Conservation (phyloP, 2,329 filamentous ascomycete species). For the Fusarium sp. region DNA sequence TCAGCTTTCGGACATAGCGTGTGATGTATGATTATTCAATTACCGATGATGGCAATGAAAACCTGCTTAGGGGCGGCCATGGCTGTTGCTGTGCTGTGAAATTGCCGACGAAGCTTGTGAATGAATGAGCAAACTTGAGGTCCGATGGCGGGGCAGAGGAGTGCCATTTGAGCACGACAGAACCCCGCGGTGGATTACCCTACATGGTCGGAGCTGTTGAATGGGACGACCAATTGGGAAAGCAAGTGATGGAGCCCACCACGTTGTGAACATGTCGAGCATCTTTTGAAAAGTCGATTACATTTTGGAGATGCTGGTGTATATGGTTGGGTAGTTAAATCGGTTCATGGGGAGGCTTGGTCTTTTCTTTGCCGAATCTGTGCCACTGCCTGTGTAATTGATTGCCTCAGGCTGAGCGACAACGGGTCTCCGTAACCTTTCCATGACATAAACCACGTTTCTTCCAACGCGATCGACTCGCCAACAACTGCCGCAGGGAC, state of each 20-base stretch:
- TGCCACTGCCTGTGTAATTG: slow-evolving; percentile 13
- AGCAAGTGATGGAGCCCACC: slow-evolving; percentile 29
- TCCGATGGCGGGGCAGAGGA: slow-evolving; percentile 56
- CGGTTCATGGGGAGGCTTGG: neutral
- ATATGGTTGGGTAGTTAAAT: neutral
- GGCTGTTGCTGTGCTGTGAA: slow-evolving; percentile 37
- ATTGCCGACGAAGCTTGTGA: slow-evolving; percentile 41
- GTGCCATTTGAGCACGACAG: slow-evolving; percentile 40
- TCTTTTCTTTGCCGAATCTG: neutral
- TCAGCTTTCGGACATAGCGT: slow-evolving; percentile 27
- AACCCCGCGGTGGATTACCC: slow-evolving; percentile 50
- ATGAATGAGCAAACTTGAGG: slow-evolving; percentile 47
- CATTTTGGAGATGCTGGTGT: neutral
- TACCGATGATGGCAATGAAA: slow-evolving; percentile 69
- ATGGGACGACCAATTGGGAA: slow-evolving; percentile 32
- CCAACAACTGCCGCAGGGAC: slow-evolving; percentile 1
- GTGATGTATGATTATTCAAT: slow-evolving; percentile 6
- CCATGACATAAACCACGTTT: slow-evolving; percentile 12
- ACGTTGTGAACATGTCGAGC: neutral
- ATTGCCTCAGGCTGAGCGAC: slow-evolving; percentile 47
- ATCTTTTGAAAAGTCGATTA: neutral
- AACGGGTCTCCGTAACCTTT: neutral
- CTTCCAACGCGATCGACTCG: slow-evolving; percentile 5
- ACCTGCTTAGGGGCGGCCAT: slow-evolving; percentile 66
- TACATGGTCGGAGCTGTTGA: slow-evolving; percentile 32